Evolutionary conservation across 371 early-diverging fungal genomes (phyloP), one percentile per base, ranked within the genome.

Genomic region (Lichtheimia ramosa): DNA sequence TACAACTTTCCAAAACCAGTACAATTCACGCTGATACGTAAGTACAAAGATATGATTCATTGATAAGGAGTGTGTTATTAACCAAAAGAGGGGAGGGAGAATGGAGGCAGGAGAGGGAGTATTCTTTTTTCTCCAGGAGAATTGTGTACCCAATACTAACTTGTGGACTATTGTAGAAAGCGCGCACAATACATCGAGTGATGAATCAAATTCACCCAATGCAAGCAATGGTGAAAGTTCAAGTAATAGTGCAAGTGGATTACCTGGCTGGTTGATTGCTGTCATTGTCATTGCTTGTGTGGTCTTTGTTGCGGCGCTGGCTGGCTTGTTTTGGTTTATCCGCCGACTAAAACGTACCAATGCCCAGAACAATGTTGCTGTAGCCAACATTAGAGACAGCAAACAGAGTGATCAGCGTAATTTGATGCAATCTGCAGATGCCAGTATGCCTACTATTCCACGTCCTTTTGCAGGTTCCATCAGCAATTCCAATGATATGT

Each of bases 241-340:
- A 5, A 48, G 23, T 28, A 43, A 21, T 18, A 55, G 14, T 0
- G 15, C 28, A 27, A 59, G 42, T 23, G 48, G 27, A 16, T 65
- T 18, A 42, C 63, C 64, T 54, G 65, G 55, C 25, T 79, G 80
- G 80, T 69, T 74, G 39, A 76, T 79, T 55, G 76, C 67, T 43
- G 73, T 79, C 25, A 79, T 79, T 54, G 66, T 64, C 20, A 66
- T 71, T 28, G 72, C 68, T 2, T 59, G 66, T 40, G 48, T 72
- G 24, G 39, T 70, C 2, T 61, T 73, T 24, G 46, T 76, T 41
- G 59, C 63, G 20, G 69, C 68, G 16, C n/a, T 63, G 12, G 50
- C 50, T 40, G 71, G 68, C 24, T 24, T 70, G 15, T 34, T 72
- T 24, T 74, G 69, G 69, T 58, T 65, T 0, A 18, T 70, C 25